These are phyloP conservation scores for Euphorbia lathyris DNA, from an alignment of 345 rosid species.

Conservation along the genomic window DNA sequence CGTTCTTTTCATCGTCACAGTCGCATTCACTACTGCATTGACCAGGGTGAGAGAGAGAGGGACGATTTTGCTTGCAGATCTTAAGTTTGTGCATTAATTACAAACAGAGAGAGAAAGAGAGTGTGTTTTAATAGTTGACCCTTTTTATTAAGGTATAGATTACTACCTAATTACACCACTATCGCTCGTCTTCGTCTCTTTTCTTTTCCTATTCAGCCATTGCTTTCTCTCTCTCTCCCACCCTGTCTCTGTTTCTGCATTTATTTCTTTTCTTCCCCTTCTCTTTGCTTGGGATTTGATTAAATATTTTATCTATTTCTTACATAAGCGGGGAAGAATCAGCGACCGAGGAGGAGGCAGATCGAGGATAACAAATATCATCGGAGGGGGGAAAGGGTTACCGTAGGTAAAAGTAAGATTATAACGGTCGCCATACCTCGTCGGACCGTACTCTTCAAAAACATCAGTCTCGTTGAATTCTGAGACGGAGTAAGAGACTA, in stretches of 20 bases:
- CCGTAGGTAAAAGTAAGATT: too few species aligned
- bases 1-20: constrained; percentile 53
- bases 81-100: constrained; percentile 28
- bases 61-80: constrained; percentile 20
- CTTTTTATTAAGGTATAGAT: constrained; percentile 20
- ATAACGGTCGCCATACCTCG: too few species aligned
- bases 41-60: constrained; percentile 34
- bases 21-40: constrained; percentile 76
- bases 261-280: constrained; percentile 10
- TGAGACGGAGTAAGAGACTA: constrained; percentile 37
- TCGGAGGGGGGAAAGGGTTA: constrained; percentile 57
- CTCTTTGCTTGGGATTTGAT: neutral
- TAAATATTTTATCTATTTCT: neutral
- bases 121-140: constrained; percentile 18
- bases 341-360: too few species aligned
- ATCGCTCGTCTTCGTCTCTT: neutral
- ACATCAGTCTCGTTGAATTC: constrained; percentile 42
- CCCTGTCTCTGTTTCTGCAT: constrained; percentile 10
- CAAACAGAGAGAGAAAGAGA: constrained; percentile 13
- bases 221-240: constrained; percentile 6
- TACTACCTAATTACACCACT: constrained; percentile 23
- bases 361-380: constrained; percentile 57
- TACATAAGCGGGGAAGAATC: constrained; percentile 4
- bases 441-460: constrained; percentile 67
- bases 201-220: neutral